Percentiles rank a stretch among this genome's conserved stretches.
These are phyloP conservation scores for Theileria sp. DNA, from an alignment of 169 alveolate genomes.

Conservation along the genomic window DNA sequence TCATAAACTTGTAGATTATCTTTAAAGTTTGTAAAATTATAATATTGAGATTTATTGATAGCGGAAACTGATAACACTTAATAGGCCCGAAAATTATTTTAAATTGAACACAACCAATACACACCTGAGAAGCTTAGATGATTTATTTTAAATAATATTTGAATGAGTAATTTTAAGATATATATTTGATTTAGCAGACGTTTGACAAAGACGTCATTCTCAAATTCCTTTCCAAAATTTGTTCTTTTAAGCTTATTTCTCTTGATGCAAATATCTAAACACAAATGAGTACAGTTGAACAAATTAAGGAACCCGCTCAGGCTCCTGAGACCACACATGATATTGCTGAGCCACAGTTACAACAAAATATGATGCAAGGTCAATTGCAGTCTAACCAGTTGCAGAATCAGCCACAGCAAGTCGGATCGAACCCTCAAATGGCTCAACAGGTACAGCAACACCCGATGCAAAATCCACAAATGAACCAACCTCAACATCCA, in stretches of 20 bases:
- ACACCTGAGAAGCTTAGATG: slow-evolving; percentile 9
- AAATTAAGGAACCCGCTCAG: slow-evolving; percentile 13
- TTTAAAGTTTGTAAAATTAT: slow-evolving; percentile 9
- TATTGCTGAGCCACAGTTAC: not conserved
- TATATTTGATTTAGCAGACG: slow-evolving; percentile 1
- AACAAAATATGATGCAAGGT: not conserved
- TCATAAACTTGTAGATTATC: slow-evolving; percentile 12
- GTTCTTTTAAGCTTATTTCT: not conserved
- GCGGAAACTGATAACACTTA: not conserved
- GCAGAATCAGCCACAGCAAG: not conserved
- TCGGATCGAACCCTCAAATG: not conserved
- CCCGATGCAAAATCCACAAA: slow-evolving; percentile 9
- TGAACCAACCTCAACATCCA: slow-evolving; percentile 10
- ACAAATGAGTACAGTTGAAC: slow-evolving; percentile 1
- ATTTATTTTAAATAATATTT: slow-evolving; percentile 9
- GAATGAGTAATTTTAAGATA: slow-evolving; percentile 9
- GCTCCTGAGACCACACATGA: not conserved
- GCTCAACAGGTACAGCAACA: slow-evolving; percentile 5
- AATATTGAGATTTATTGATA: not conserved
- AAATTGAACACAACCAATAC: slow-evolving; percentile 7
- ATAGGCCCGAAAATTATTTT: slow-evolving; percentile 6
- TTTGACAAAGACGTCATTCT: not conserved
- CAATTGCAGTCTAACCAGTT: not conserved
- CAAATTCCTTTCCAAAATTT: not conserved
- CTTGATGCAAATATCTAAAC: slow-evolving; percentile 2